Conservation (phyloP, 2,329 filamentous ascomycete genomes). For the Fusarium pseudoanthophilum region DNA sequence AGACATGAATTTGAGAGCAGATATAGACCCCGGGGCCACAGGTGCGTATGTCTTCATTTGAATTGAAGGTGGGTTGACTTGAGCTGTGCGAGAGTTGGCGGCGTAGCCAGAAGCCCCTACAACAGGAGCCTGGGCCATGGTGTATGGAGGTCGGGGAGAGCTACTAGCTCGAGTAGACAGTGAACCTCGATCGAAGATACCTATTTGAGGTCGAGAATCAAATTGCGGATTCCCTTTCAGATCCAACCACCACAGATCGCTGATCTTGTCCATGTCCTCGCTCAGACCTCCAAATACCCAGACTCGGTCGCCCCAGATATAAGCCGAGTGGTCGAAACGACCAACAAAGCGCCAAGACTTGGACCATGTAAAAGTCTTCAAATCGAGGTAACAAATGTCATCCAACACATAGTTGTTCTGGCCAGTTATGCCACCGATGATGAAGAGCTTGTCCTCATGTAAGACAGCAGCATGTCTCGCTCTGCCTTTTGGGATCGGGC, state of each 20-base stretch:
- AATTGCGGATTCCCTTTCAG: constrained; percentile 90
- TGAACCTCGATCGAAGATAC: constrained; percentile 60
- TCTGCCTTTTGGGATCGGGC: constrained; percentile 86
- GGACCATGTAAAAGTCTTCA: constrained; percentile 98
- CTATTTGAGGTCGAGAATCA: constrained; percentile 72
- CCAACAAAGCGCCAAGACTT: constrained; percentile 94
- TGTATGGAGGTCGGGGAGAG: constrained; percentile 64
- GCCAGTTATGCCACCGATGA: constrained; percentile 94
- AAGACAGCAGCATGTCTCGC: constrained; percentile 94
- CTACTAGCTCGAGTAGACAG: constrained; percentile 55
- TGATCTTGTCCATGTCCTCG: constrained; percentile 96
- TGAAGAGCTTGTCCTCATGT: constrained; percentile 95
- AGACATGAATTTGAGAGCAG: constrained; percentile 84
- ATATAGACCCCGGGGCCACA: constrained; percentile 88
- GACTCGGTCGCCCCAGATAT: constrained; percentile 89
- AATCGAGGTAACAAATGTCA: constrained; percentile 94
- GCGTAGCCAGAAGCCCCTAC: constrained; percentile 73
- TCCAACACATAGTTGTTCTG: constrained; percentile 92
- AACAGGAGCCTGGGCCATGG: constrained; percentile 59
- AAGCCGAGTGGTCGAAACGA: constrained; percentile 93
- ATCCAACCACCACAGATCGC: constrained; percentile 97
- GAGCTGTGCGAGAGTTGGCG: constrained; percentile 73
- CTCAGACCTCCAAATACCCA: constrained; percentile 98
- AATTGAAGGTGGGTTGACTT: constrained; percentile 73
- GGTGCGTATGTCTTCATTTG: constrained; percentile 80